Evolutionary conservation across 768 basidiomycete genomes (phyloP).

Genomic region (Hypholoma sublateritium): DNA sequence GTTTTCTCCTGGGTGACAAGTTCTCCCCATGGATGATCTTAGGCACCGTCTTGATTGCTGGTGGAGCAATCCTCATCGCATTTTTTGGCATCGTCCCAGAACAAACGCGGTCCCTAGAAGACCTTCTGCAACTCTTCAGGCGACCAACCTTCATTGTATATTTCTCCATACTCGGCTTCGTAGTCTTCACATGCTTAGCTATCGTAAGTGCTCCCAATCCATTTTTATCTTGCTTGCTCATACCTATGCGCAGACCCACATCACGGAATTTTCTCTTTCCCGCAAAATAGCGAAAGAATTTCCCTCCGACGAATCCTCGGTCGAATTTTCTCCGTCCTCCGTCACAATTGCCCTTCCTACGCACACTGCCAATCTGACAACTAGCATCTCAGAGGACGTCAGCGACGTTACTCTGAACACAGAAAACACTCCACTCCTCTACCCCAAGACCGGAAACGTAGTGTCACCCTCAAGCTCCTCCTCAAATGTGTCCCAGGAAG

Average conservation of each 20-base stretch:
- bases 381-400: slow-evolving; percentile 29
- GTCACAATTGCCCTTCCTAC: slow-evolving; percentile 35
- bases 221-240: background rate
- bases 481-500: slow-evolving; percentile 10
- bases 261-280: slow-evolving; percentile 62
- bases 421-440: slow-evolving; percentile 62
- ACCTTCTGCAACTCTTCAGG: slow-evolving; percentile 74
- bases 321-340: slow-evolving; percentile 29
- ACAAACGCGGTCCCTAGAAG: slow-evolving; percentile 81
- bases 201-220: slow-evolving; percentile 46
- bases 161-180: slow-evolving; percentile 68
- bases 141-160: slow-evolving; percentile 79
- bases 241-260: slow-evolving; percentile 57
- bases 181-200: slow-evolving; percentile 58
- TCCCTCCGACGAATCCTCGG: slow-evolving; percentile 23
- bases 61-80: slow-evolving; percentile 86
- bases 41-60: slow-evolving; percentile 86
- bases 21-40: slow-evolving; percentile 84
- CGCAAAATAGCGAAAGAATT: slow-evolving; percentile 30
- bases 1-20: slow-evolving; percentile 78
- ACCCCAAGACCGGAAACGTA: slow-evolving; percentile 33
- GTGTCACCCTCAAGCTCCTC: slow-evolving; percentile 22
- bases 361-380: slow-evolving; percentile 39
- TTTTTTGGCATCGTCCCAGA: slow-evolving; percentile 92
- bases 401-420: slow-evolving; percentile 31